Percentiles rank a stretch among this genome's conserved stretches.
These are phyloP conservation scores for Tricholoma flavovirens DNA, from an alignment of 768 basidiomycete genomes.

Conservation along the genomic window DNA sequence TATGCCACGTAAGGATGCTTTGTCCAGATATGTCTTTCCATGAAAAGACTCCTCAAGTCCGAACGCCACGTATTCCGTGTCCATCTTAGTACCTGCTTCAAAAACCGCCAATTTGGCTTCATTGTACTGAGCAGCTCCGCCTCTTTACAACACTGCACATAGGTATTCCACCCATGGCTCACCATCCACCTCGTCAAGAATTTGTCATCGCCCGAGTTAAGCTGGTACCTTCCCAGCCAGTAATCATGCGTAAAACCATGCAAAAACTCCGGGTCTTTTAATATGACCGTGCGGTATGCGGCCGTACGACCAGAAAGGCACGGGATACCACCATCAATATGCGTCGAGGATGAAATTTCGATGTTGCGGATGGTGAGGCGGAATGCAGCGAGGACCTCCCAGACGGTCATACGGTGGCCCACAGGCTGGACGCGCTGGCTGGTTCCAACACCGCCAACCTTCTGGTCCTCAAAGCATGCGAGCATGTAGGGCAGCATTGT, in stretches of 20 bases:
- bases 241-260: slow-evolving; percentile 93
- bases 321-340: slow-evolving; percentile 89
- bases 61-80: slow-evolving; percentile 93
- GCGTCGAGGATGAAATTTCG: slow-evolving; percentile 83
- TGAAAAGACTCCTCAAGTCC: slow-evolving; percentile 84
- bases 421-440: slow-evolving; percentile 82
- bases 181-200: slow-evolving; percentile 97
- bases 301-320: slow-evolving; percentile 92
- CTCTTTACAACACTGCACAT: slow-evolving; percentile 82
- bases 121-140: slow-evolving; percentile 86
- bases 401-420: slow-evolving; percentile 78
- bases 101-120: slow-evolving; percentile 95
- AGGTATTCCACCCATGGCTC: slow-evolving; percentile 92
- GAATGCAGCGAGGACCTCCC: slow-evolving; percentile 94
- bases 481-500: slow-evolving; percentile 85
- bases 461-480: slow-evolving; percentile 92
- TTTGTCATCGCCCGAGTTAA: slow-evolving; percentile 92
- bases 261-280: slow-evolving; percentile 91
- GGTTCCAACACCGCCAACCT: slow-evolving; percentile 88
- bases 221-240: slow-evolving; percentile 91
- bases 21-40: slow-evolving; percentile 84
- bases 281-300: slow-evolving; percentile 88
- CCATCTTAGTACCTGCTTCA: slow-evolving; percentile 92
- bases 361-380: slow-evolving; percentile 91
- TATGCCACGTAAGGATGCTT: slow-evolving; percentile 88